Conservation (phyloP, 805 yeast genomes). For the Wickerhamomyces canadensis region DNA sequence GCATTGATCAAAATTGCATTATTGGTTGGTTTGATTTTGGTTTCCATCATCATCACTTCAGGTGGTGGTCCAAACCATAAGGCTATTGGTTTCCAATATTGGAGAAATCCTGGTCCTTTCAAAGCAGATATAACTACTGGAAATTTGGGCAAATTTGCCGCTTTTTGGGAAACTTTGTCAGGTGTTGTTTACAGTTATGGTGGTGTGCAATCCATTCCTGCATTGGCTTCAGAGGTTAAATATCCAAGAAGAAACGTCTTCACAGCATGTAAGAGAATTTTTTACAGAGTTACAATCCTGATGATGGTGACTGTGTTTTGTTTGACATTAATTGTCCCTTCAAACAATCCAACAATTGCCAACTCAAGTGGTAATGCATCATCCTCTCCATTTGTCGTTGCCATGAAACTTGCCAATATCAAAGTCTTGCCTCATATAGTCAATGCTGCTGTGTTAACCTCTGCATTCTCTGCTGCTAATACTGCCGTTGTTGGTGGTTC, state of each 20-base stretch:
- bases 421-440: slow-evolving; percentile 30
- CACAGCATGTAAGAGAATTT: slow-evolving; percentile 28
- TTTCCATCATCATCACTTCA: slow-evolving; percentile 37
- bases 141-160: slow-evolving; percentile 22
- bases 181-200: slow-evolving; percentile 35
- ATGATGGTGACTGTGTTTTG: slow-evolving; percentile 27
- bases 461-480: slow-evolving; percentile 36
- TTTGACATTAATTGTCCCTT: slow-evolving; percentile 29
- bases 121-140: slow-evolving; percentile 15
- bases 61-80: slow-evolving; percentile 39
- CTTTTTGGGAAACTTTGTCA: slow-evolving; percentile 29
- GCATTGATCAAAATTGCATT: slow-evolving; percentile 38
- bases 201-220: slow-evolving; percentile 42
- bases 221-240: slow-evolving; percentile 34
- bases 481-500: slow-evolving; percentile 24
- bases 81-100: slow-evolving; percentile 32
- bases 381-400: slow-evolving; percentile 36
- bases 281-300: slow-evolving; percentile 24
- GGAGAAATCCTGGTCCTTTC: slow-evolving; percentile 19
- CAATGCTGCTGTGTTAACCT: slow-evolving; percentile 33
- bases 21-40: slow-evolving; percentile 40
- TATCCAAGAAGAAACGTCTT: slow-evolving; percentile 30
- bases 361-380: slow-evolving; percentile 25
- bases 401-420: slow-evolving; percentile 41
- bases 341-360: slow-evolving; percentile 23